phyloP scores from a whole-genome alignment of 148 eudicot genomes.

The Hydrangea macrophylla region DNA sequence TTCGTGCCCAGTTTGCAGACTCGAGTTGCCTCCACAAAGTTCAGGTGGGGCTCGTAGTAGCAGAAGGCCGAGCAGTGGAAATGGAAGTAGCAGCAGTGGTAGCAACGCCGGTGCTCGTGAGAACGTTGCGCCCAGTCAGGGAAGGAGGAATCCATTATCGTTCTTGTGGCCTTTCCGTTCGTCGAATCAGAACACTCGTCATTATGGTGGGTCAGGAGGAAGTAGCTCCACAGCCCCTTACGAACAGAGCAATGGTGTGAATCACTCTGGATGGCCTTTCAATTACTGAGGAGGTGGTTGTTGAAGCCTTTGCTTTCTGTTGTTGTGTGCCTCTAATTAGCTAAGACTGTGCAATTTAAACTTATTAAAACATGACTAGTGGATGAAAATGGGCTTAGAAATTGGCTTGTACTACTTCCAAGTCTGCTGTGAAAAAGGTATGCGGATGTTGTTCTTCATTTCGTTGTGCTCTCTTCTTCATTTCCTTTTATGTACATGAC shows the following conservation, averaged over 20 bases:
- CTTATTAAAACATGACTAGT: constrained; percentile 31
- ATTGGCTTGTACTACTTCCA: background rate
- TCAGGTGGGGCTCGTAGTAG: constrained; percentile 32
- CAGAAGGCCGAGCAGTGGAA: constrained; percentile 25
- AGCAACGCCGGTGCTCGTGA: constrained; percentile 30
- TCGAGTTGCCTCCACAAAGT: constrained; percentile 60
- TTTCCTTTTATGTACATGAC: background rate
- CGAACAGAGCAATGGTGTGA: constrained; percentile 49
- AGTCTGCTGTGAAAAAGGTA: background rate
- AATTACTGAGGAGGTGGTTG: constrained; percentile 37
- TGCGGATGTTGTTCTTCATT: background rate
- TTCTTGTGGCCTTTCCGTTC: constrained; percentile 80
- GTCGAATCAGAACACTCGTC: constrained; percentile 40
- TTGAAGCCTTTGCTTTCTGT: constrained; percentile 18
- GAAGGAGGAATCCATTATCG: constrained; percentile 71
- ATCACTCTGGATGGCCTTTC: constrained; percentile 63
- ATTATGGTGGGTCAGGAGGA: constrained; percentile 32
- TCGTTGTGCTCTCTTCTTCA: background rate
- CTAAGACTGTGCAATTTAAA: constrained; percentile 19
- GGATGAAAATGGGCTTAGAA: background rate
- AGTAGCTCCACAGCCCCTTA: constrained; percentile 35
- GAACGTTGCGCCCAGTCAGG: constrained; percentile 32
- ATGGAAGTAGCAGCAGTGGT: constrained; percentile 21
- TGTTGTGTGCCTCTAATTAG: constrained; percentile 23
- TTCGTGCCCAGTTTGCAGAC: constrained; percentile 94